Percentiles rank a stretch among this genome's conserved stretches.
These are phyloP conservation scores for Starmerella floris DNA, from an alignment of 805 yeast species.

Conservation along the genomic window DNA sequence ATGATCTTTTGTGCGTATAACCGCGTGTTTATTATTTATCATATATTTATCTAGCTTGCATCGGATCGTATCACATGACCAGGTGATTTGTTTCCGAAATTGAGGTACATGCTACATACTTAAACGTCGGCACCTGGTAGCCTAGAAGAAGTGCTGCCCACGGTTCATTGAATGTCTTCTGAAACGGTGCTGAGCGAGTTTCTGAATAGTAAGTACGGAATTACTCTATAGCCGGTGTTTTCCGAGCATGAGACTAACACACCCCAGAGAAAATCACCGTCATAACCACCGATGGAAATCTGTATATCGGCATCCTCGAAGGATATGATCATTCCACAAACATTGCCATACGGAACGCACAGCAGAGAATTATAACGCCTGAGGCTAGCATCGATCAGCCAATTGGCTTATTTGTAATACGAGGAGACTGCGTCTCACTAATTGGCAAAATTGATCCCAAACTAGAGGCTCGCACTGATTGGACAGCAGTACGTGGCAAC, in stretches of 20 bases:
- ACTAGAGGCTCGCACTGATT: conserved; percentile 25
- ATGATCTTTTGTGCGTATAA: no score
- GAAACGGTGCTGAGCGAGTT: conserved; percentile 14
- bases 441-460: conserved; percentile 27
- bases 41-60: no score
- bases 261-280: conserved; percentile 23
- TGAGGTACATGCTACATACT: no score
- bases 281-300: conserved; percentile 28
- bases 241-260: neutral
- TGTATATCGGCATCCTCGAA: conserved; percentile 26
- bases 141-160: no score
- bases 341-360: conserved; percentile 23
- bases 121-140: no score
- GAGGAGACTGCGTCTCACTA: conserved; percentile 28
- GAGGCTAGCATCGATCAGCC: conserved; percentile 18
- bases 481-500: conserved; percentile 25
- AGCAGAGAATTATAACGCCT: conserved; percentile 21
- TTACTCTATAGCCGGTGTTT: neutral
- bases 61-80: no score
- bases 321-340: conserved; percentile 31
- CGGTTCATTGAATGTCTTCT: neutral
- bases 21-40: no score
- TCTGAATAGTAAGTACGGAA: conserved; percentile 21
- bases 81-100: no score
- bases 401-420: conserved; percentile 27